Percentiles rank a stretch among this genome's conserved stretches.
Conservation (phyloP, 257 asterid genomes). For the Nicotiana noctiflora region DNA sequence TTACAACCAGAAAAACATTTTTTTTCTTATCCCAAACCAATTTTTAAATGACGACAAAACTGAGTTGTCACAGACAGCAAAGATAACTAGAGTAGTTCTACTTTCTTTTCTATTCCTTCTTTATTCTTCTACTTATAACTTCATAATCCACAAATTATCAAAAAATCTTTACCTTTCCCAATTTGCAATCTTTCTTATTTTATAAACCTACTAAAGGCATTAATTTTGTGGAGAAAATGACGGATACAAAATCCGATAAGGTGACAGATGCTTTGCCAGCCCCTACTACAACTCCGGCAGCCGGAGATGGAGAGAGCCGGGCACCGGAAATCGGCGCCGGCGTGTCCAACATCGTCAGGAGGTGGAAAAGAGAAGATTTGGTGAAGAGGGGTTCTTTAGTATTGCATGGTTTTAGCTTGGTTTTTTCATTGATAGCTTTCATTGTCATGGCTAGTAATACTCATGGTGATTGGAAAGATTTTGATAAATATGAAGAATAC, state of each 20-base stretch:
- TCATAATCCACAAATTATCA: background rate
- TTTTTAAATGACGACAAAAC: background rate
- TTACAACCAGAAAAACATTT: background rate
- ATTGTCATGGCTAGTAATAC: constrained; percentile 55
- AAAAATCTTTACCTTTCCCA: background rate
- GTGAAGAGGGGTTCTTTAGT: constrained; percentile 35
- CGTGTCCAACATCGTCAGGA: constrained; percentile 23
- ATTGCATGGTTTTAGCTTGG: constrained; percentile 32
- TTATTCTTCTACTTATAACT: background rate
- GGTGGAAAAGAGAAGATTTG: constrained; percentile 59
- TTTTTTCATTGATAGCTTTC: constrained; percentile 68
- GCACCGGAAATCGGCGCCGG: constrained; percentile 23
- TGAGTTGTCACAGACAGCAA: background rate
- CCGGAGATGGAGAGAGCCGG: constrained; percentile 38
- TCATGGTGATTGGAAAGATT: constrained; percentile 65
- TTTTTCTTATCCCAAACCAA: background rate
- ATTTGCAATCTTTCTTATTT: too few relatives aligned
- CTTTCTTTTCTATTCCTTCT: background rate
- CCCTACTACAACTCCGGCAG: constrained; percentile 12
- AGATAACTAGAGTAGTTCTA: background rate
- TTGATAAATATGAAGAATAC: constrained; percentile 64
- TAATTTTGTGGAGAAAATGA: constrained; percentile 21
- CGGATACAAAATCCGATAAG: constrained; percentile 6
- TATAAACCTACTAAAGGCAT: background rate
- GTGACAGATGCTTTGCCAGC: background rate